Percentiles rank a stretch among this genome's conserved stretches.
These are phyloP conservation scores for Suhomyces kunorum DNA, from an alignment of 1,139 yeast genomes.

Conservation along the genomic window DNA sequence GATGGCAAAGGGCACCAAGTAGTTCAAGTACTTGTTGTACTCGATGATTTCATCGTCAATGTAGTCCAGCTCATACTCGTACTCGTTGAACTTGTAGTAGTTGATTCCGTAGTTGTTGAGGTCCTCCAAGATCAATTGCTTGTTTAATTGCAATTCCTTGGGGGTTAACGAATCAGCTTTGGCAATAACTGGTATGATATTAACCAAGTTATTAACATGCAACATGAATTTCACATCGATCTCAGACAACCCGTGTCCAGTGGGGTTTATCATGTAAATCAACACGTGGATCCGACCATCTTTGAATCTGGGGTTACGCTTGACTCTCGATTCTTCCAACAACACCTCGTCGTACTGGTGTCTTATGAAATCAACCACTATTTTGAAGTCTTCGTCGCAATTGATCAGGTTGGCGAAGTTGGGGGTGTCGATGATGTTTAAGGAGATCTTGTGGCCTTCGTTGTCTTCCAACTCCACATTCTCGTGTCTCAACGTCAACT, in stretches of 20 bases:
- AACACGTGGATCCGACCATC: constrained; percentile 52
- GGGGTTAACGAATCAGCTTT: constrained; percentile 46
- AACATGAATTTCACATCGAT: constrained; percentile 44
- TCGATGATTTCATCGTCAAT: constrained; percentile 52
- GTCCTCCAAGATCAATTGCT: constrained; percentile 44
- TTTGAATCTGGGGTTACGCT: constrained; percentile 49
- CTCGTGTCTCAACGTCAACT: constrained; percentile 49
- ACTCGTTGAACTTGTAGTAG: constrained; percentile 50
- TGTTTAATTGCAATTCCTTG: constrained; percentile 38
- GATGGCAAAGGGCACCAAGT: constrained; percentile 43
- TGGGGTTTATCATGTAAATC: constrained; percentile 50
- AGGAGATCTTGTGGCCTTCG: constrained; percentile 51
- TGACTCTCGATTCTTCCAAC: constrained; percentile 50
- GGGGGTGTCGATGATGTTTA: constrained; percentile 61
- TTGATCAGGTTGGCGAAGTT: constrained; percentile 74
- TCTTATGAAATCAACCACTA: constrained; percentile 51
- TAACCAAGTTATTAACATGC: constrained; percentile 45
- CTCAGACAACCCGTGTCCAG: constrained; percentile 49
- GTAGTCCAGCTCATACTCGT: constrained; percentile 49
- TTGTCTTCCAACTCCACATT: constrained; percentile 53
- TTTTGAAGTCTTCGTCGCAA: constrained; percentile 44
- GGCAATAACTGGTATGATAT: constrained; percentile 45
- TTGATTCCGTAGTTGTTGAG: constrained; percentile 42
- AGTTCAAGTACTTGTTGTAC: constrained; percentile 48
- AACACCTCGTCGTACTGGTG: constrained; percentile 52